Base-by-base conservation (phyloP, 1,284 basidiomycete species). In the Ustilago hordei region DNA sequence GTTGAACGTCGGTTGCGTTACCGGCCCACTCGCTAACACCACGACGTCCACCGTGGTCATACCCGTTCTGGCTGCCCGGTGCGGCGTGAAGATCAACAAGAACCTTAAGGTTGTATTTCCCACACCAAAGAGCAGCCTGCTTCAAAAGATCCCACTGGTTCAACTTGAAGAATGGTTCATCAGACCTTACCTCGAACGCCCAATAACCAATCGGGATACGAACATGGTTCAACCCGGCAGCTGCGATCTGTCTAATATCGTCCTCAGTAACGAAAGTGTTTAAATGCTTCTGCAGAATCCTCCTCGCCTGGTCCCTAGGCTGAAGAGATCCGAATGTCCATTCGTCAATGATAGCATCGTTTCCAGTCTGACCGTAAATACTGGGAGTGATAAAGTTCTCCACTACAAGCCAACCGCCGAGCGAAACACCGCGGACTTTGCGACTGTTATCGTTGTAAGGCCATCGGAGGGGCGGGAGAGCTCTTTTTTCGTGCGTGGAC, bases 141-240 rank as follows among this genome's bases (percentile, higher is more conserved):
- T 88, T 86, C 32, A 89, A 87, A 82, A 89, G 88, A 39, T 81
- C 80, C 64, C 72, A 78, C 87, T 92, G 93, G 85, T 93, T 92
- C 19, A 94, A 93, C 87, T 91, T 90, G 74, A 94, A 90, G 87
- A 91, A 97, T 0, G 94, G 94, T 82, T 96, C 94, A 9, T 92
- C 93, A 4, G 88, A 88, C 17, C 90, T 89, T 28, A 93, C 90
- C 60, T 95, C 93, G 78, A 93, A 94, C 1, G 95, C 95, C 95
- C 95, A 97, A 86, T 92, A 94, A 28, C 93, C 93, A 73, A 97
- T 93, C 3, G 95, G 95, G 45, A 97, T 87, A 43, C 95, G 91
- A 69, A 95, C 92, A 85, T 94, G 93, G 85, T 94, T 83, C 41
- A 83, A 47, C 17, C 78, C 76, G 8, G 60, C 67, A 15, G 63